Conservation (phyloP, 108 stramenopile genomes). For the Cyclotella sp. region DNA sequence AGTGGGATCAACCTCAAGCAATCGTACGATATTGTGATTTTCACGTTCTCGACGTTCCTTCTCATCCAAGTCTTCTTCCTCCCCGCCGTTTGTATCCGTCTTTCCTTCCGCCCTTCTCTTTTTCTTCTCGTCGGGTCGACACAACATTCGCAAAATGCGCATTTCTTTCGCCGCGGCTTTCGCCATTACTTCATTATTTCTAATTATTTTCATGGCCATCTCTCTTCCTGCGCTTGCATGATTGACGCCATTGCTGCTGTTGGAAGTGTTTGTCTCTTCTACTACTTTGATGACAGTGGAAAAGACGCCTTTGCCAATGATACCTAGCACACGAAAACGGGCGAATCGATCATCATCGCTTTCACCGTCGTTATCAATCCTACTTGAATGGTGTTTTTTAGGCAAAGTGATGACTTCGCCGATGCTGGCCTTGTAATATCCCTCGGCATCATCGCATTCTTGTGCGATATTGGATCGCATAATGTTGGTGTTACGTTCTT, state of each 20-base stretch:
- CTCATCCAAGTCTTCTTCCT: conserved; percentile 56
- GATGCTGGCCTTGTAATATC: conserved; percentile 96
- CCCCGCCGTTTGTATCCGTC: conserved; percentile 24
- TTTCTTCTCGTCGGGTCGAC: conserved; percentile 27
- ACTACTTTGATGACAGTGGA: conserved; percentile 90
- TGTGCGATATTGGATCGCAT: conserved; percentile 37
- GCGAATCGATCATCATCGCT: conserved; percentile 29
- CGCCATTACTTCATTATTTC: conserved; percentile 98
- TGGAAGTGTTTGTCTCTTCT: conserved; percentile 43
- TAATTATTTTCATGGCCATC: conserved; percentile 96
- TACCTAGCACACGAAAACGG: conserved; percentile 84
- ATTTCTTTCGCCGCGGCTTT: conserved; percentile 91
- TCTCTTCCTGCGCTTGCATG: conserved; percentile 32
- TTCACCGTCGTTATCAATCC: conserved; percentile 5
- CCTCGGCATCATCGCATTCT: conserved; percentile 96
- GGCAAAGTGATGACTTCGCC: conserved; percentile 75
- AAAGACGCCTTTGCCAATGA: conserved; percentile 97
- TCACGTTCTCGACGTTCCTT: conserved; percentile 42
- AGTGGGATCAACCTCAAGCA: conserved; percentile 56
- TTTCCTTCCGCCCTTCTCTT: conserved; percentile 5
- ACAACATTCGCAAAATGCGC: conserved; percentile 59
- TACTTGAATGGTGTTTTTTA: conserved; percentile 23
- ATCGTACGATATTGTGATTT: conserved; percentile 72
- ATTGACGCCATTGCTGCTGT: conserved; percentile 16
- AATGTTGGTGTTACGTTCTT: conserved; percentile 4